phyloP scores from a whole-genome alignment of 306 rosid species.

The Fragaria ananassa region DNA sequence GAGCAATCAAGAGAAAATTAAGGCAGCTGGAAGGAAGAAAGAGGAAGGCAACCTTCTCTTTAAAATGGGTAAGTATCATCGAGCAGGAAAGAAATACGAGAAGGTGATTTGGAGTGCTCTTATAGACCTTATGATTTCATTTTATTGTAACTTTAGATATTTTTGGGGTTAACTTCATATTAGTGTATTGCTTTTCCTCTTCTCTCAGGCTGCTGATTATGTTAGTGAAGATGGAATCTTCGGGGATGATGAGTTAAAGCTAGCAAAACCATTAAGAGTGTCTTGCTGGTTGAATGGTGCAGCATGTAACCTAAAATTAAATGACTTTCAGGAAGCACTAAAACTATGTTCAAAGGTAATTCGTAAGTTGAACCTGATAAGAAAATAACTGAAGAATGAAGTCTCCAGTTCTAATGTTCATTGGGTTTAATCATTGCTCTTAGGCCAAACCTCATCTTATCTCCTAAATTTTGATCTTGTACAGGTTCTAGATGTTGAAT shows the following conservation, averaged over 20 bases:
- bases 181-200: slow-evolving; percentile 7
- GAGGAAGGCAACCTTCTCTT: slow-evolving; percentile 65
- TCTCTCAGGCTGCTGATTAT: slow-evolving; percentile 56
- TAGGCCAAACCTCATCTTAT: slow-evolving; percentile 4
- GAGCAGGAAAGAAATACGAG: slow-evolving; percentile 57
- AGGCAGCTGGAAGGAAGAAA: slow-evolving; percentile 60
- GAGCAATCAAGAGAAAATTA: slow-evolving; percentile 53
- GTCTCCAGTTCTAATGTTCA: neutral
- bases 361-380: neutral
- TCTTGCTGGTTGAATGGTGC: slow-evolving; percentile 75
- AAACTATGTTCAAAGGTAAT: slow-evolving; percentile 61
- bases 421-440: neutral
- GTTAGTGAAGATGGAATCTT: slow-evolving; percentile 50
- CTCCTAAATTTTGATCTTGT: slow-evolving; percentile 11
- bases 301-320: slow-evolving; percentile 66
- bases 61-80: slow-evolving; percentile 48
- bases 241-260: slow-evolving; percentile 46
- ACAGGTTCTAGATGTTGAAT: slow-evolving; percentile 66
- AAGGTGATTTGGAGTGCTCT: slow-evolving; percentile 37
- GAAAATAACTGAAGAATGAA: neutral
- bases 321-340: slow-evolving; percentile 53
- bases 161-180: neutral
- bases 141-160: neutral
- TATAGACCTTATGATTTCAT: neutral
- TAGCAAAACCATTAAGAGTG: slow-evolving; percentile 43